Percentiles rank a stretch among this genome's conserved stretches.
phyloP scores from a whole-genome alignment of 176 grass and related monocot species.

The Hsuehochloa calcarea region DNA sequence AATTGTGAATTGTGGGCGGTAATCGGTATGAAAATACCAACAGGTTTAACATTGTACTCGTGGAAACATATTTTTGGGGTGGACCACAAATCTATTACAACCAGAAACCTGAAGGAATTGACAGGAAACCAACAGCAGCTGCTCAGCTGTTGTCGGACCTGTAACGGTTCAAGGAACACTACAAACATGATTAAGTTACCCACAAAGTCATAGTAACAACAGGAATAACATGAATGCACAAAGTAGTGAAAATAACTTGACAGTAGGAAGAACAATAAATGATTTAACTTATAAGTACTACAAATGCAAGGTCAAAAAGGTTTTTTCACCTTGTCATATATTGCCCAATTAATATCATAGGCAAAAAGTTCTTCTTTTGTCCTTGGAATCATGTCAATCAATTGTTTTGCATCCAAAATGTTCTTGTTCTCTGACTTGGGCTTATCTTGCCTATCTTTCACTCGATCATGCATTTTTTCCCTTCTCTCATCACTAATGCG shows the following conservation, averaged over 20 bases:
- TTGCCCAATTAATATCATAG: conserved; percentile 85
- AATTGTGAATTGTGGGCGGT: background rate
- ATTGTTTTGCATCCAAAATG: conserved; percentile 89
- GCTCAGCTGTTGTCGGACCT: background rate
- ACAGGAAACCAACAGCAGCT: background rate
- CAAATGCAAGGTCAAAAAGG: conserved; percentile 20
- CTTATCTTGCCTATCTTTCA: conserved; percentile 62
- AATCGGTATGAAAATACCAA: background rate
- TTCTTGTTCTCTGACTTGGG: conserved; percentile 75
- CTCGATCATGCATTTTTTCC: conserved; percentile 53
- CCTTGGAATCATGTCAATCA: conserved; percentile 98
- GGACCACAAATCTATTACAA: background rate
- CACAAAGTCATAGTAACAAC: background rate
- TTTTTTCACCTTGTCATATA: conserved; percentile 90
- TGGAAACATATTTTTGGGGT: background rate
- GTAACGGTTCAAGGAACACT: background rate
- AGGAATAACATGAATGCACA: conserved; percentile 15
- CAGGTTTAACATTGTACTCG: background rate
- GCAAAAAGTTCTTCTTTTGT: conserved; percentile 97
- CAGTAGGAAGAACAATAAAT: background rate
- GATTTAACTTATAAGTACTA: background rate
- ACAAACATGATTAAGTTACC: background rate
- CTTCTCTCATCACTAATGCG: conserved; percentile 48
- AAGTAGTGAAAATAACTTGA: conserved; percentile 12
- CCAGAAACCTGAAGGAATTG: background rate